A percentile compares a stretch with the other conserved stretches of the same genome.
Evolutionary conservation across 1,284 basidiomycete species (phyloP).

Genomic region (Fomitopsis pinicola): DNA sequence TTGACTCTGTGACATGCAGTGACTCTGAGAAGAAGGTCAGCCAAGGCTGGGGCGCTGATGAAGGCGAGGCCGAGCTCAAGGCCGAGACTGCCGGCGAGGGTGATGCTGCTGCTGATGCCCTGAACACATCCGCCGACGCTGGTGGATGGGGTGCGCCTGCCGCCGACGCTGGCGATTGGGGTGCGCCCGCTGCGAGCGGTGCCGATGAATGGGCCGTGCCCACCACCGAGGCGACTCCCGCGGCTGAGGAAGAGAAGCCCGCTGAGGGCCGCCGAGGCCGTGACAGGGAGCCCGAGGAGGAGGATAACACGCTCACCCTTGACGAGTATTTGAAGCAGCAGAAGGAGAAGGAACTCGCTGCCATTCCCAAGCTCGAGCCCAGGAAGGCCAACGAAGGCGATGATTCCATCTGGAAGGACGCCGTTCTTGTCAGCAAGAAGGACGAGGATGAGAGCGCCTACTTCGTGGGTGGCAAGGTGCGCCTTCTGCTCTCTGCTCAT

Average conservation of each 20-base stretch:
- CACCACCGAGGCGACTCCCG: constrained; percentile 29
- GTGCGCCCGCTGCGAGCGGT: constrained; percentile 33
- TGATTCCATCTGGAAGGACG: constrained; percentile 57
- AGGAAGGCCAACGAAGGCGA: constrained; percentile 73
- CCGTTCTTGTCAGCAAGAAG: constrained; percentile 53
- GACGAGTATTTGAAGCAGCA: constrained; percentile 81
- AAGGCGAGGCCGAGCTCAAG: constrained; percentile 67
- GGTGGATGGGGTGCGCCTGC: constrained; percentile 39
- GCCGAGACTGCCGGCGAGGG: constrained; percentile 55
- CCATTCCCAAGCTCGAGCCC: constrained; percentile 67
- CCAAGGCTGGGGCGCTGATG: constrained; percentile 90
- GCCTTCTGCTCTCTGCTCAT: constrained; percentile 8
- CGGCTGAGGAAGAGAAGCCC: constrained; percentile 30
- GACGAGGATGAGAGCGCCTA: constrained; percentile 60
- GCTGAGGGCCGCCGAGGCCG: constrained; percentile 35
- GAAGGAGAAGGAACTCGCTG: constrained; percentile 44
- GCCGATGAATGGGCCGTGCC: constrained; percentile 35
- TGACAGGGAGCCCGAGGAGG: constrained; percentile 73
- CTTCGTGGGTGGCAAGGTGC: constrained; percentile 69
- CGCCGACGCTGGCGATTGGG: constrained; percentile 46
- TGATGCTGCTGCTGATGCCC: constrained; percentile 31
- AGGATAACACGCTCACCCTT: constrained; percentile 88
- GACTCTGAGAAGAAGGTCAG: constrained; percentile 91
- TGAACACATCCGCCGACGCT: constrained; percentile 48
- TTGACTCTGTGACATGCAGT: constrained; percentile 32